Percentiles rank a stretch among this genome's conserved stretches.
Conservation (phyloP, 2,329 filamentous ascomycete genomes). For the Diaporthe velutina region DNA sequence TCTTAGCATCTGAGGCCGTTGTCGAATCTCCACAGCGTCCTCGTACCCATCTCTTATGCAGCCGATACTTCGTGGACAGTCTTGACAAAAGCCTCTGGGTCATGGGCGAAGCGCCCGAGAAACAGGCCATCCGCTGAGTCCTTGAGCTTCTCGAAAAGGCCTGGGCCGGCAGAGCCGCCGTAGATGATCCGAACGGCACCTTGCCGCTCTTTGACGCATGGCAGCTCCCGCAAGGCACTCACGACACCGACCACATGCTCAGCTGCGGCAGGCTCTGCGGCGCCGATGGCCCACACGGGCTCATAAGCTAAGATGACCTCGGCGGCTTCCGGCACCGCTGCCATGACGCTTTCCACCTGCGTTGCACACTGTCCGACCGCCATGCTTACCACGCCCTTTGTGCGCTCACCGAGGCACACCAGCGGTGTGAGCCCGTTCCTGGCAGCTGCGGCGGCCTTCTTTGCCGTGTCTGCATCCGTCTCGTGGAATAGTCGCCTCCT, state of each 20-base stretch:
- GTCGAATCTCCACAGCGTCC: not conserved
- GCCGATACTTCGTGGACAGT: constrained; percentile 79
- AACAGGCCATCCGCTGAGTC: constrained; percentile 84
- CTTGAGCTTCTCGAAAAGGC: constrained; percentile 76
- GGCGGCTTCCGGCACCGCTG: constrained; percentile 69
- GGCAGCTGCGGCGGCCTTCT: constrained; percentile 77
- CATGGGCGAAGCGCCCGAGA: constrained; percentile 84
- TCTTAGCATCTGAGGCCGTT: not conserved
- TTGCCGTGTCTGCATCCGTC: constrained; percentile 75
- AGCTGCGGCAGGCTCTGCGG: constrained; percentile 76
- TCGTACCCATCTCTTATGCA: constrained; percentile 44
- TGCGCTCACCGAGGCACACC: constrained; percentile 83
- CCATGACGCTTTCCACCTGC: constrained; percentile 76
- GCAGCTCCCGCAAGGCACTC: constrained; percentile 68
- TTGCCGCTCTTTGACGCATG: constrained; percentile 62
- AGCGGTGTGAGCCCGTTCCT: constrained; percentile 81
- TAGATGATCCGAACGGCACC: constrained; percentile 80
- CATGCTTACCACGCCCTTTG: constrained; percentile 60
- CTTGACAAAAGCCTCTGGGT: constrained; percentile 77
- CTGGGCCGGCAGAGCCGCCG: constrained; percentile 85
- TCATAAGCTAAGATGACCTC: constrained; percentile 87
- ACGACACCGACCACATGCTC: constrained; percentile 81
- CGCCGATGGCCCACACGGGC: constrained; percentile 90
- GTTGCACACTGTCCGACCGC: constrained; percentile 75
- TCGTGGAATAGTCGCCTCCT: constrained; percentile 79